phyloP scores from a whole-genome alignment of 2,329 filamentous ascomycete species.

The Cladophialophora chaetospira region DNA sequence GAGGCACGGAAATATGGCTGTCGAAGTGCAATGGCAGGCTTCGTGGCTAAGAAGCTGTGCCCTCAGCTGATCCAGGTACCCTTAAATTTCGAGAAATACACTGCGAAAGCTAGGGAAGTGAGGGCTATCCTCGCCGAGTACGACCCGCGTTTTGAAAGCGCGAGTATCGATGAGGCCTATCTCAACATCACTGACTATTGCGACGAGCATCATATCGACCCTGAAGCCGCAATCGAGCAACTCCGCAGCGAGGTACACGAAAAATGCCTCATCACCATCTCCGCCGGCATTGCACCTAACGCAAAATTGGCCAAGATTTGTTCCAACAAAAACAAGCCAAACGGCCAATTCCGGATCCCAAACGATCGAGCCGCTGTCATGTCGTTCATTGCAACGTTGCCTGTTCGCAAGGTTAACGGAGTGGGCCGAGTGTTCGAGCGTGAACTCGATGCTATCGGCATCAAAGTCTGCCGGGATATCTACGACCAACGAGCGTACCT shows the following conservation, averaged over 20 bases:
- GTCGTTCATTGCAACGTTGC: constrained; percentile 79
- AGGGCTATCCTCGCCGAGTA: constrained; percentile 81
- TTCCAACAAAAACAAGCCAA: constrained; percentile 94
- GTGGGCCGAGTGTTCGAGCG: constrained; percentile 93
- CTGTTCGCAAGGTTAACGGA: constrained; percentile 89
- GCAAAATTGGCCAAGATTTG: constrained; percentile 92
- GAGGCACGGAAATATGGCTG: constrained; percentile 86
- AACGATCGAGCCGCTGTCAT: constrained; percentile 75
- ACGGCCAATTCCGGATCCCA: constrained; percentile 80
- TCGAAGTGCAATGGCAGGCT: constrained; percentile 91
- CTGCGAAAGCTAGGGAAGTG: constrained; percentile 83
- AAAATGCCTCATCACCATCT: constrained; percentile 81
- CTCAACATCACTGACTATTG: constrained; percentile 93
- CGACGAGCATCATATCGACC: constrained; percentile 63
- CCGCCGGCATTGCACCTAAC: constrained; percentile 91
- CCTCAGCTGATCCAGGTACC: constrained; percentile 80
- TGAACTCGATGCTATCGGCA: constrained; percentile 81
- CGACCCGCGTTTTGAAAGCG: constrained; percentile 86
- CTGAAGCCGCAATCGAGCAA: constrained; percentile 73
- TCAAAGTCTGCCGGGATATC: constrained; percentile 87
- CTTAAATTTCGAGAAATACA: constrained; percentile 88
- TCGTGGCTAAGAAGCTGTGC: constrained; percentile 92
- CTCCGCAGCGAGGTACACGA: constrained; percentile 76
- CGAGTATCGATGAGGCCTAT: constrained; percentile 95
- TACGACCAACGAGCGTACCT: constrained; percentile 74